Percentiles rank a stretch among this genome's conserved stretches.
Conservation (phyloP, 257 asterid genomes). For the Mentha longifolia region DNA sequence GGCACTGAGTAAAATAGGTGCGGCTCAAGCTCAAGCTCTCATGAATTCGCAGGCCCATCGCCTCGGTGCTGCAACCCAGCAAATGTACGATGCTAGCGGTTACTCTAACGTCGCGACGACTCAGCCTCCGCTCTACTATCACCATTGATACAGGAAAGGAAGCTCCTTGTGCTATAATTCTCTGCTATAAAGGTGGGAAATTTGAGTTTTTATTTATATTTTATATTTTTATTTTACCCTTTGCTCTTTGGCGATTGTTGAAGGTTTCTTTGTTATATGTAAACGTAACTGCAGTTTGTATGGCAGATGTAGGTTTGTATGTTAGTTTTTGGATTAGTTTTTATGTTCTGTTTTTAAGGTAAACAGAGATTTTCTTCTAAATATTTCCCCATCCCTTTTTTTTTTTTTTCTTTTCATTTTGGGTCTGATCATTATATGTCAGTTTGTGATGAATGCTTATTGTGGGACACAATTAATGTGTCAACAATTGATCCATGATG, state of each 20-base stretch:
- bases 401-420: too few species aligned
- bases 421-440: too few species aligned
- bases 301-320: conserved; percentile 15
- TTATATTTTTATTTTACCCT: too few species aligned
- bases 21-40: conserved; percentile 59
- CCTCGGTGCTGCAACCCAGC: conserved; percentile 56
- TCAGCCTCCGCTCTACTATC: conserved; percentile 66
- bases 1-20: conserved; percentile 61
- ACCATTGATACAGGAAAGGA: conserved; percentile 24
- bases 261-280: too few species aligned
- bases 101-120: conserved; percentile 48
- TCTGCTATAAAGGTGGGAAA: neutral
- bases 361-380: too few species aligned
- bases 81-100: conserved; percentile 53
- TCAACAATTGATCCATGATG: too few species aligned
- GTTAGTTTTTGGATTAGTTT: conserved; percentile 32
- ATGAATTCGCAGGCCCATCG: conserved; percentile 76
- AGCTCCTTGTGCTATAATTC: neutral
- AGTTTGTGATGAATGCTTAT: too few species aligned
- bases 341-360: neutral
- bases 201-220: too few species aligned
- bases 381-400: too few species aligned
- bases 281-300: conserved; percentile 30
- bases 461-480: too few species aligned
- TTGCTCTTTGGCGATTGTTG: too few species aligned